Conservation (phyloP, 192 early-diverging fungal species). For the Martensiomyces pterosporus region DNA sequence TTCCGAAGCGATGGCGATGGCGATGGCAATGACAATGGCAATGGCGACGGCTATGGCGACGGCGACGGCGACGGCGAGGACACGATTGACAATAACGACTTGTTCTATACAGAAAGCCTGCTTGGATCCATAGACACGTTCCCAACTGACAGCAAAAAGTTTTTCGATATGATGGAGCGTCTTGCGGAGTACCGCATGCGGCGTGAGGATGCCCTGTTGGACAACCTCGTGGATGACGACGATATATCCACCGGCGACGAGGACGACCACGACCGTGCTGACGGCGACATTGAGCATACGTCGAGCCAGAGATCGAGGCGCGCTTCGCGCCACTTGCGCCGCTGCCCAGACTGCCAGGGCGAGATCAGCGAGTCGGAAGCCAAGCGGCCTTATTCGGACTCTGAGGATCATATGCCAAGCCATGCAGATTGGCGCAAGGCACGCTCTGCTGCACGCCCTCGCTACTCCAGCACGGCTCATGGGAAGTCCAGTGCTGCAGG, state of each 20-base stretch:
- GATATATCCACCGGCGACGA: constrained; percentile 48
- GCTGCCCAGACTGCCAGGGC: constrained; percentile 43
- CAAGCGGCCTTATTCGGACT: constrained; percentile 13
- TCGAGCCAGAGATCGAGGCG: constrained; percentile 2
- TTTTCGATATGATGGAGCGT: constrained; percentile 95
- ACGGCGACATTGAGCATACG: constrained; percentile 1
- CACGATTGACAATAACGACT: constrained; percentile 28
- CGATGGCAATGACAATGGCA: neutral
- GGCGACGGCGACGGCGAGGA: constrained; percentile 8
- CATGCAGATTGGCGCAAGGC: constrained; percentile 16
- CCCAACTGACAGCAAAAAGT: constrained; percentile 87
- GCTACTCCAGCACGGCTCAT: too few species aligned
- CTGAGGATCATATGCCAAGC: constrained; percentile 4
- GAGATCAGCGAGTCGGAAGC: constrained; percentile 39
- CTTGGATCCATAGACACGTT: constrained; percentile 38
- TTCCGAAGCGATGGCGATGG: neutral
- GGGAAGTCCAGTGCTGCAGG: too few species aligned
- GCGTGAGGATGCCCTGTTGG: constrained; percentile 58
- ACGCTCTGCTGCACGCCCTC: too few species aligned
- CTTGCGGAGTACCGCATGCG: constrained; percentile 87
- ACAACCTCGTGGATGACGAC: constrained; percentile 46
- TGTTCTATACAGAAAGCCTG: constrained; percentile 47
- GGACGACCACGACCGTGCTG: constrained; percentile 34
- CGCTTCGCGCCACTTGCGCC: constrained; percentile 10
- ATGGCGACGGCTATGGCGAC: neutral